Conservation (phyloP, 768 basidiomycete genomes). For the Strobilomyces confusus region DNA sequence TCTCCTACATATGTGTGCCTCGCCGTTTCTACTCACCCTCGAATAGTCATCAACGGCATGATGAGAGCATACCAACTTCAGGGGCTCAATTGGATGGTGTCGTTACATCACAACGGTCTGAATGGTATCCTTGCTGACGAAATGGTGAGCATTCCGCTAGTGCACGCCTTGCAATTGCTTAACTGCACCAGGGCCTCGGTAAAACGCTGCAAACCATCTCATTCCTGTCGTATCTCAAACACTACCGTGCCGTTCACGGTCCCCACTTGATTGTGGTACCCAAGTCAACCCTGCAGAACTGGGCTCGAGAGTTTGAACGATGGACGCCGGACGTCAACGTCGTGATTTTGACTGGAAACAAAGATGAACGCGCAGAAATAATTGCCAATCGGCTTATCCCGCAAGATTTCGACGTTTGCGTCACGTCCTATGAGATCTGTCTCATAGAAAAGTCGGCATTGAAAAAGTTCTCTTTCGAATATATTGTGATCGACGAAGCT, state of each 20-base stretch:
- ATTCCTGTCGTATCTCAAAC: constrained; percentile 92
- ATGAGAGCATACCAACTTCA: constrained; percentile 97
- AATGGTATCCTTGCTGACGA: constrained; percentile 98
- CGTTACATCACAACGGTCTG: constrained; percentile 91
- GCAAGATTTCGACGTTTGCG: constrained; percentile 88
- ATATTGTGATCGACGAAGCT: constrained; percentile 97
- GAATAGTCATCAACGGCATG: constrained; percentile 74
- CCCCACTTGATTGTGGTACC: constrained; percentile 96
- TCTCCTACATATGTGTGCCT: not conserved
- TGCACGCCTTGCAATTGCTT: not conserved
- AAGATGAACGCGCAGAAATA: constrained; percentile 83
- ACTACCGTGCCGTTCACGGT: constrained; percentile 68
- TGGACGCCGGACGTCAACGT: constrained; percentile 91
- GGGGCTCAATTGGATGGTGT: constrained; percentile 96
- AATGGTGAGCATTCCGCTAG: constrained; percentile 52
- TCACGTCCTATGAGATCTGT: constrained; percentile 97
- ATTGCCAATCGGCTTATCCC: constrained; percentile 76
- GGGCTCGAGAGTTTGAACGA: constrained; percentile 86
- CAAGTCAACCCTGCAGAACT: constrained; percentile 98
- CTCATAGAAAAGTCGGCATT: constrained; percentile 90
- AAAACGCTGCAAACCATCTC: constrained; percentile 98
- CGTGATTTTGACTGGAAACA: constrained; percentile 77
- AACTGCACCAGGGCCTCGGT: constrained; percentile 73
- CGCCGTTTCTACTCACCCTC: constrained; percentile 1
- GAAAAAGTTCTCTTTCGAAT: constrained; percentile 95